These are phyloP conservation scores for Pharus latifolius DNA, from an alignment of 176 grass and related monocot species.

Conservation along the genomic window DNA sequence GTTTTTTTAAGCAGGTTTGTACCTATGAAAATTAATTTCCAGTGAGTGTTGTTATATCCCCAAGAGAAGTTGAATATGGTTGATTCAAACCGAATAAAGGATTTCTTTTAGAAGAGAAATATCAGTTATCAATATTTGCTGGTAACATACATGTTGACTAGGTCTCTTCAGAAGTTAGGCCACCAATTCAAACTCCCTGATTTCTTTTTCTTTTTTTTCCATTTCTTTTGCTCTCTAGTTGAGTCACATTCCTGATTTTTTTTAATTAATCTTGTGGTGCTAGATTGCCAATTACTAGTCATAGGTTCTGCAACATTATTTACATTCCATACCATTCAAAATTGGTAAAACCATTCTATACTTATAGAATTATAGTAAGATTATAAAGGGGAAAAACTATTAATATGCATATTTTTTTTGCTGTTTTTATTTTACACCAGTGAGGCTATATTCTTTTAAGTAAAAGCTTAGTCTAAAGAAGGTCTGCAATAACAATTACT, in stretches of 20 bases:
- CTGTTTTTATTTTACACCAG: neutral
- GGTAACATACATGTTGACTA: neutral
- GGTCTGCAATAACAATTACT: no score
- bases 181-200: no score
- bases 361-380: neutral
- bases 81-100: constrained; percentile 1
- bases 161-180: neutral
- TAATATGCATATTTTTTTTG: neutral
- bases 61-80: neutral
- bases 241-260: neutral
- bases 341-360: neutral
- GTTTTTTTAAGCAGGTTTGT: constrained; percentile 93
- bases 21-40: constrained; percentile 1
- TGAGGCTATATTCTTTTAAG: neutral
- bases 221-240: constrained; percentile 1
- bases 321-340: neutral
- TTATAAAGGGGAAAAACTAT: neutral
- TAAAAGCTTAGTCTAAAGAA: constrained; percentile 1
- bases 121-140: neutral
- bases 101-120: neutral
- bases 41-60: neutral
- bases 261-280: neutral
- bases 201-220: neutral
- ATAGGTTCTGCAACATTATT: neutral
- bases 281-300: neutral